phyloP scores from a whole-genome alignment of 331 rosid species.

The Arachis monticola region DNA sequence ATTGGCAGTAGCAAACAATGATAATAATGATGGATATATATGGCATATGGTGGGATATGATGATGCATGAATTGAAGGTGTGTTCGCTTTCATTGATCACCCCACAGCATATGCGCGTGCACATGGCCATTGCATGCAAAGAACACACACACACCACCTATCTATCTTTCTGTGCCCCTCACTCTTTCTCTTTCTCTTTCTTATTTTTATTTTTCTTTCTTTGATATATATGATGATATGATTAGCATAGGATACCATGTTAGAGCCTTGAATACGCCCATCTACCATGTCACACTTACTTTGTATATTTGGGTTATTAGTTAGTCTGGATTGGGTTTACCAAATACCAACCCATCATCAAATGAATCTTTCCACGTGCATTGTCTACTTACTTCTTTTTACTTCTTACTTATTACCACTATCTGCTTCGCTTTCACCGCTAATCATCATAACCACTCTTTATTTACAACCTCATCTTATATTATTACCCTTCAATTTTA shows the following conservation, averaged over 20 bases:
- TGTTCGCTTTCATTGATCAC: slow-evolving; percentile 34
- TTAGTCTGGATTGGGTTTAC: slow-evolving; percentile 57
- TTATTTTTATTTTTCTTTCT: background rate
- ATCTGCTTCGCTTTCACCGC: slow-evolving; percentile 62
- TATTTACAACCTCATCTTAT: no score
- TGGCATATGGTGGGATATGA: background rate
- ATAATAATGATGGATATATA: background rate
- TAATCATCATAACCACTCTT: slow-evolving; percentile 47
- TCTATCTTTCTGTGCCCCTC: slow-evolving; percentile 44
- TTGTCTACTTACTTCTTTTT: slow-evolving; percentile 42
- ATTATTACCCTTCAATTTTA: no score
- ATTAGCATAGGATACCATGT: slow-evolving; percentile 76
- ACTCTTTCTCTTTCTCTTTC: background rate
- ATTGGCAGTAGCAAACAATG: slow-evolving; percentile 8
- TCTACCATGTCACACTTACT: slow-evolving; percentile 39
- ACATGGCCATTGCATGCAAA: slow-evolving; percentile 42
- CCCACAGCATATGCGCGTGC: slow-evolving; percentile 47
- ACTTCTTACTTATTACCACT: background rate
- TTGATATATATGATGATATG: slow-evolving; percentile 2
- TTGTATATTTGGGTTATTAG: slow-evolving; percentile 4
- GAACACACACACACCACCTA: background rate
- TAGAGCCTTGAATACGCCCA: slow-evolving; percentile 55
- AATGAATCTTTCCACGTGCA: slow-evolving; percentile 85
- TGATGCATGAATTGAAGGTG: slow-evolving; percentile 17
- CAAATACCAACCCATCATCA: slow-evolving; percentile 61